These are phyloP conservation scores for Nakazawaea peltata DNA, from an alignment of 805 yeast genomes.

Conservation along the genomic window DNA sequence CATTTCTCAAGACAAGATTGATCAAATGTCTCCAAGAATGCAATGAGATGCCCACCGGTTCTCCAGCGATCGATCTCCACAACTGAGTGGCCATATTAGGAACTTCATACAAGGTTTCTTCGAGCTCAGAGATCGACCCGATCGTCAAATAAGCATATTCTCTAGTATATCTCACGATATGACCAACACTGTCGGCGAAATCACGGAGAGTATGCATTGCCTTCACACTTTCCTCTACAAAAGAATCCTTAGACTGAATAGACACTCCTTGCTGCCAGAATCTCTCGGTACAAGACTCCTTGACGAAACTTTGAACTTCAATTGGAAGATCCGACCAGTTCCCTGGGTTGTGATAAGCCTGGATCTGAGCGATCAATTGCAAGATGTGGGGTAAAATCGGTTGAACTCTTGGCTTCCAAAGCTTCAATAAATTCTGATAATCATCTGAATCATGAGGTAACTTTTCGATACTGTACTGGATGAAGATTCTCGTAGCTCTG, in stretches of 20 bases:
- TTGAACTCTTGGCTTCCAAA: slow-evolving; percentile 92
- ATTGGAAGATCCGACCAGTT: slow-evolving; percentile 85
- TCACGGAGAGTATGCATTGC: slow-evolving; percentile 92
- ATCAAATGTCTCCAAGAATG: slow-evolving; percentile 98
- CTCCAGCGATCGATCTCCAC: slow-evolving; percentile 85
- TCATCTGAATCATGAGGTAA: slow-evolving; percentile 73
- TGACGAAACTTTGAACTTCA: slow-evolving; percentile 89
- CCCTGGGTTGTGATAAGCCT: slow-evolving; percentile 87
- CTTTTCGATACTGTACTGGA: slow-evolving; percentile 93
- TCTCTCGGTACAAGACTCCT: slow-evolving; percentile 81
- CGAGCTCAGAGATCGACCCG: slow-evolving; percentile 83
- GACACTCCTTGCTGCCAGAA: slow-evolving; percentile 99
- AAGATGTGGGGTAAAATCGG: slow-evolving; percentile 89
- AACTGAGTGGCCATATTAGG: slow-evolving; percentile 71
- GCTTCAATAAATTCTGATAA: slow-evolving; percentile 54
- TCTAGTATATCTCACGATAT: slow-evolving; percentile 88
- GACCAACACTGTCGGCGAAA: slow-evolving; percentile 97
- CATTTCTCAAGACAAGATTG: slow-evolving; percentile 78
- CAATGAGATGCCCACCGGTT: slow-evolving; percentile 76
- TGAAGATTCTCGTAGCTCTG: slow-evolving; percentile 88
- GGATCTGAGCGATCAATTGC: slow-evolving; percentile 82
- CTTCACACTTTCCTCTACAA: slow-evolving; percentile 86
- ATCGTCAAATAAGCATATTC: slow-evolving; percentile 90
- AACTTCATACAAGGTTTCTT: slow-evolving; percentile 79
- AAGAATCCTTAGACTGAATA: slow-evolving; percentile 87